phyloP scores from a whole-genome alignment of 2,329 filamentous ascomycete species.

The Septoria linicola region DNA sequence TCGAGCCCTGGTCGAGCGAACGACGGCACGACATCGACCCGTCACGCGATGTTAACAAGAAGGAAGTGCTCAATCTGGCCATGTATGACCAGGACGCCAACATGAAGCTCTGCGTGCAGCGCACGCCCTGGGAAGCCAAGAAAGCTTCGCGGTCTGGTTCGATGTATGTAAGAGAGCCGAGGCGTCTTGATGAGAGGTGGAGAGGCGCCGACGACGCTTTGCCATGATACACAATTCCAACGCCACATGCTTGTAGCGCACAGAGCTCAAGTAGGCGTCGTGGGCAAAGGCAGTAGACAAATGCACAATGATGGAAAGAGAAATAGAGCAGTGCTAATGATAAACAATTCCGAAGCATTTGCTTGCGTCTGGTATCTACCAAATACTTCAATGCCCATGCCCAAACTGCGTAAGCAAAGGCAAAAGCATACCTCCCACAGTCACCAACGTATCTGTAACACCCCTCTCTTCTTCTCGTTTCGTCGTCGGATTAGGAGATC shows the following conservation, averaged over 20 bases:
- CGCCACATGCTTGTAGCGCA: too few relatives aligned
- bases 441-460: constrained; percentile 60
- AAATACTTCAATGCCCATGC: constrained; percentile 60
- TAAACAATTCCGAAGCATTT: too few relatives aligned
- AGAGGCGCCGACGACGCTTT: constrained; percentile 25
- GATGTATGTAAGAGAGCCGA: constrained; percentile 15
- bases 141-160: constrained; percentile 20
- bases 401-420: constrained; percentile 76
- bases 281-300: too few relatives aligned
- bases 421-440: constrained; percentile 73
- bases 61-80: constrained; percentile 44
- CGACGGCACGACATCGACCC: neutral
- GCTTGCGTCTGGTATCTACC: too few relatives aligned
- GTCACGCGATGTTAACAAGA: constrained; percentile 18
- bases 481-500: neutral
- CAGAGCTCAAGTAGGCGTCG: too few relatives aligned
- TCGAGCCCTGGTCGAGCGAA: constrained; percentile 14
- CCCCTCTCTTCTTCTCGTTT: constrained; percentile 3
- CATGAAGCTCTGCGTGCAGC: constrained; percentile 45
- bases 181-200: constrained; percentile 43
- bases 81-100: constrained; percentile 48
- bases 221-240: too few relatives aligned
- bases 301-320: too few relatives aligned
- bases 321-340: too few relatives aligned
- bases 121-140: constrained; percentile 35